Evolutionary conservation across 129 eudicot species (phyloP).

Genomic region (Sambucus nigra): DNA sequence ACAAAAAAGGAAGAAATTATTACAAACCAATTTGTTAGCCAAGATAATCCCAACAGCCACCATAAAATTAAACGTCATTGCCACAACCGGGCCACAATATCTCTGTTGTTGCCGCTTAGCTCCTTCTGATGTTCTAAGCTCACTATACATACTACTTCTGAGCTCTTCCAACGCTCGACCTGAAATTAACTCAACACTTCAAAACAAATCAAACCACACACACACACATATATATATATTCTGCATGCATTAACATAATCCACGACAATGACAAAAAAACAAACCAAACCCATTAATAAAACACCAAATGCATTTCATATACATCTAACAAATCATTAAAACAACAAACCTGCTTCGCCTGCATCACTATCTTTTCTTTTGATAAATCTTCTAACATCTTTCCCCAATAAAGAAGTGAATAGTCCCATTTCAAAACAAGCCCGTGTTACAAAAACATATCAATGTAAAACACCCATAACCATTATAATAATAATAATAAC

Average conservation of each 20-base stretch:
- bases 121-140: slow-evolving; percentile 62
- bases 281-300: background rate
- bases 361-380: slow-evolving; percentile 79
- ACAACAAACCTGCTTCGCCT: slow-evolving; percentile 58
- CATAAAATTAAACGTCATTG: slow-evolving; percentile 68
- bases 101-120: slow-evolving; percentile 83
- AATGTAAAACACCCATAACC: background rate
- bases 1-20: background rate
- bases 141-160: slow-evolving; percentile 58
- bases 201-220: too few relatives aligned
- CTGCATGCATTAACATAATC: background rate
- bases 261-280: background rate
- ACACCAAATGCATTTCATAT: background rate
- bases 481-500: background rate
- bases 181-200: too few relatives aligned
- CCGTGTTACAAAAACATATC: slow-evolving; percentile 4
- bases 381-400: slow-evolving; percentile 32
- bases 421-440: slow-evolving; percentile 33
- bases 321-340: background rate
- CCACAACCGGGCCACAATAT: slow-evolving; percentile 64
- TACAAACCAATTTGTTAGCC: slow-evolving; percentile 58
- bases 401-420: slow-evolving; percentile 18
- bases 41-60: slow-evolving; percentile 71
- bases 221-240: too few relatives aligned
- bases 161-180: slow-evolving; percentile 66